Evolutionary conservation across 805 yeast species (phyloP).

Genomic region (Vanderwaltozyma polyspora): DNA sequence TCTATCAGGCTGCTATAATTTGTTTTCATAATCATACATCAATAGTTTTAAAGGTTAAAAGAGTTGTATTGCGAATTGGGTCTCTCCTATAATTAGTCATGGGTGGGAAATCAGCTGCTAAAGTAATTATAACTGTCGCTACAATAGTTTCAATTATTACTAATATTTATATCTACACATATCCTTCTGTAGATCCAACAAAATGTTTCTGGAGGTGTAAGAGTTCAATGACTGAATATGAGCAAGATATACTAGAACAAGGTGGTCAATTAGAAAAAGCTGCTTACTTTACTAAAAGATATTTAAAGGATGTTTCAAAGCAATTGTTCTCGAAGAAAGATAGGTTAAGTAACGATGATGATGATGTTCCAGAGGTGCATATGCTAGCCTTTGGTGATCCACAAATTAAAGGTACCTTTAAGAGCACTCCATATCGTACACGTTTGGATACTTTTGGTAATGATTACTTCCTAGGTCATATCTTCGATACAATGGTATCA

Average conservation of each 20-base stretch:
- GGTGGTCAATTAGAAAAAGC: conserved; percentile 10
- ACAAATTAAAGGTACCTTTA: conserved; percentile 86
- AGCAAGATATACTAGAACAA: no score
- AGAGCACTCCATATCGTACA: conserved; percentile 55
- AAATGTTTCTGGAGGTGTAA: conserved; percentile 67
- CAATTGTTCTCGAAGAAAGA: conserved; percentile 6
- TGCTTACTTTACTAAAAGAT: conserved; percentile 18
- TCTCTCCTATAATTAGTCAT: no score
- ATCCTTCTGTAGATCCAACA: conserved; percentile 49
- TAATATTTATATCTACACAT: conserved; percentile 61
- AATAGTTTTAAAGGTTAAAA: no score
- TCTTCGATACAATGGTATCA: conserved; percentile 52
- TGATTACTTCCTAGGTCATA: conserved; percentile 80
- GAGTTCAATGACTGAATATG: no score
- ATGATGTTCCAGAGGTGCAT: conserved; percentile 31
- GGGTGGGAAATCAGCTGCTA: no score
- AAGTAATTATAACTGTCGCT: conserved; percentile 2
- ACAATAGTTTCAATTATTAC: conserved; percentile 32
- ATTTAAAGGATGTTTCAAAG: conserved; percentile 23
- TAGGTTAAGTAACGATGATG: not conserved
- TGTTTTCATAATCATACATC: no score
- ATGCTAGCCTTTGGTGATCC: conserved; percentile 91
- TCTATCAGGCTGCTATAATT: no score
- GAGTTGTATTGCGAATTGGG: no score
- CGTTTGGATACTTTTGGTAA: conserved; percentile 80